Evolutionary conservation across 176 grass and related monocot genomes (phyloP).

Genomic region (bread wheat (Triticum aestivum)): DNA sequence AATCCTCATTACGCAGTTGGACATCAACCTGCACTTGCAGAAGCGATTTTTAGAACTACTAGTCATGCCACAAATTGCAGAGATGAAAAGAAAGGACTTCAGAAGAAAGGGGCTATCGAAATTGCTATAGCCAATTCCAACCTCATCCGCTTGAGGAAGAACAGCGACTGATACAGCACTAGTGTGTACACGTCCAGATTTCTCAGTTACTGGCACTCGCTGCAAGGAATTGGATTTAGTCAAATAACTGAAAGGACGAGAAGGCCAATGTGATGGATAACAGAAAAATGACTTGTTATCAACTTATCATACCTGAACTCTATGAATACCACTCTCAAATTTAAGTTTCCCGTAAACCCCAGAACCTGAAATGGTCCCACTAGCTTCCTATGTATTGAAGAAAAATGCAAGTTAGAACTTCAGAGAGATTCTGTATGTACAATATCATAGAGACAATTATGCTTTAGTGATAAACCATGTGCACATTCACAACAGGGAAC

Average conservation of each 20-base stretch:
- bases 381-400: conserved; percentile 68
- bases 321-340: conserved; percentile 92
- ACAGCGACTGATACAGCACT: conserved; percentile 93
- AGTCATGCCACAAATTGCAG: background rate
- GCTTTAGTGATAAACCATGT: background rate
- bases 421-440: background rate
- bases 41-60: background rate
- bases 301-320: conserved; percentile 71
- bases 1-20: conserved; percentile 81
- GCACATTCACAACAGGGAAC: background rate
- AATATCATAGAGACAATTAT: background rate
- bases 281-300: background rate
- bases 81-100: background rate
- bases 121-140: conserved; percentile 32
- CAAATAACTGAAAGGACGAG: background rate
- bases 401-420: conserved; percentile 19
- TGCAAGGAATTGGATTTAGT: conserved; percentile 32
- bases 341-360: conserved; percentile 87
- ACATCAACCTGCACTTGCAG: conserved; percentile 71
- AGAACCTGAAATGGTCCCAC: conserved; percentile 80
- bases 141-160: conserved; percentile 97
- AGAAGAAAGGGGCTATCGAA: background rate
- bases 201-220: conserved; percentile 91
- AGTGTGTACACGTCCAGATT: conserved; percentile 88
- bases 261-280: background rate